Evolutionary conservation across 108 stramenopile genomes (phyloP).

Genomic region (Chaetoceros muelleri): DNA sequence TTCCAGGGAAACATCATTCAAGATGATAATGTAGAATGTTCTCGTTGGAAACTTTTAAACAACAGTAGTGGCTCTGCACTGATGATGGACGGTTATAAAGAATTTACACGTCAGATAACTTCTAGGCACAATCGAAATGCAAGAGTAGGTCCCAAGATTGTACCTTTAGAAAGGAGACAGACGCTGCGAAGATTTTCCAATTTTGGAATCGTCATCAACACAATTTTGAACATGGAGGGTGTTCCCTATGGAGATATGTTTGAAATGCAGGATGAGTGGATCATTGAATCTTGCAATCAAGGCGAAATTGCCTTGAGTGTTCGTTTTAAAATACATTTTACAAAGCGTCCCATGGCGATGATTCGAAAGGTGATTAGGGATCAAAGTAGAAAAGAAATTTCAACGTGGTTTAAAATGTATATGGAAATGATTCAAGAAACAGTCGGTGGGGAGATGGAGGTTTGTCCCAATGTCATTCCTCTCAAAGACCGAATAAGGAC

Average conservation of each 20-base stretch:
- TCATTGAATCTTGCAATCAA: constrained; percentile 26
- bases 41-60: constrained; percentile 9
- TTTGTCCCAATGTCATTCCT: no score
- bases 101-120: neutral
- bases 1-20: constrained; percentile 43
- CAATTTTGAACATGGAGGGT: constrained; percentile 22
- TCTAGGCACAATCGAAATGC: neutral
- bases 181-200: constrained; percentile 19
- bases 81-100: neutral
- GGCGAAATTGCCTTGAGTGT: constrained; percentile 27
- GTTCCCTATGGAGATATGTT: constrained; percentile 45
- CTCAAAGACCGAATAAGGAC: no score
- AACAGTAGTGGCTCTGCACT: no score
- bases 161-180: constrained; percentile 21
- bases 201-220: constrained; percentile 19
- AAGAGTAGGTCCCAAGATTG: constrained; percentile 30
- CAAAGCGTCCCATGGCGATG: constrained; percentile 49
- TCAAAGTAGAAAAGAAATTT: constrained; percentile 25
- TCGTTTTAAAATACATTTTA: constrained; percentile 33
- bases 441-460: no score
- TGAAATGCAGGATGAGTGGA: constrained; percentile 55
- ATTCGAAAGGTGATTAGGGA: constrained; percentile 55
- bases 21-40: constrained; percentile 30
- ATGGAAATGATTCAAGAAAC: constrained; percentile 9
- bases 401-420: constrained; percentile 35